These are phyloP conservation scores for Pseudogymnoascus sp. DNA, from an alignment of 2,329 filamentous ascomycete species.

Conservation along the genomic window DNA sequence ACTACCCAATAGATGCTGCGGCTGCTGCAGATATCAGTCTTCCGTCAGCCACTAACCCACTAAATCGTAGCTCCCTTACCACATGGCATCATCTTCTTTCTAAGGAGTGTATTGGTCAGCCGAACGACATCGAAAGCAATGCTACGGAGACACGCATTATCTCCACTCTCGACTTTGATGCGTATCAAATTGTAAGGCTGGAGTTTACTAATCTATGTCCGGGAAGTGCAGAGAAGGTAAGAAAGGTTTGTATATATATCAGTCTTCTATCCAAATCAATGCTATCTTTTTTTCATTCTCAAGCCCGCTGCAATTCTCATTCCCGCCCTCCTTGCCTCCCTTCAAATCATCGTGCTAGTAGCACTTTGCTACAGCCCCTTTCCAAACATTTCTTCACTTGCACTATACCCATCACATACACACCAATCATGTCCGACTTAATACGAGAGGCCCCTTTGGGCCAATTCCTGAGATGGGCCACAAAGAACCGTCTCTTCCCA, in stretches of 20 bases:
- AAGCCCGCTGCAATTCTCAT: slow-evolving; percentile 1
- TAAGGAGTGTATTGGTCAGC: neutral
- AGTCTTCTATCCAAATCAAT: neutral
- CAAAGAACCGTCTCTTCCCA: slow-evolving; percentile 44
- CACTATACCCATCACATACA: neutral
- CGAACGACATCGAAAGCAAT: neutral
- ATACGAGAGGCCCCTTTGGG: slow-evolving; percentile 53
- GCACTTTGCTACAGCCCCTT: neutral
- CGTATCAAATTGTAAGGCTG: neutral
- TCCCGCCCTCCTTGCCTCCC: neutral
- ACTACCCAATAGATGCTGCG: neutral
- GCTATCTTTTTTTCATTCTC: neutral
- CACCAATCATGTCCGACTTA: slow-evolving; percentile 22
- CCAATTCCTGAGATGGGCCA: slow-evolving; percentile 49
- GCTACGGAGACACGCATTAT: neutral
- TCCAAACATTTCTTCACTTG: neutral
- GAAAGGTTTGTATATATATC: slow-evolving; percentile 1
- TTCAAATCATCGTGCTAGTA: neutral
- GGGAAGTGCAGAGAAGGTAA: neutral
- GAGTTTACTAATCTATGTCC: slow-evolving; percentile 2
- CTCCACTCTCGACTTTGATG: neutral
- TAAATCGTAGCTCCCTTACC: neutral
- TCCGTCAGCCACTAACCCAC: neutral
- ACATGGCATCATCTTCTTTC: neutral
- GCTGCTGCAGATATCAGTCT: neutral